Percentiles rank a stretch among this genome's conserved stretches.
Evolutionary conservation across 2,329 filamentous ascomycete genomes (phyloP).

Genomic region (Endoconidiophora laricicola): DNA sequence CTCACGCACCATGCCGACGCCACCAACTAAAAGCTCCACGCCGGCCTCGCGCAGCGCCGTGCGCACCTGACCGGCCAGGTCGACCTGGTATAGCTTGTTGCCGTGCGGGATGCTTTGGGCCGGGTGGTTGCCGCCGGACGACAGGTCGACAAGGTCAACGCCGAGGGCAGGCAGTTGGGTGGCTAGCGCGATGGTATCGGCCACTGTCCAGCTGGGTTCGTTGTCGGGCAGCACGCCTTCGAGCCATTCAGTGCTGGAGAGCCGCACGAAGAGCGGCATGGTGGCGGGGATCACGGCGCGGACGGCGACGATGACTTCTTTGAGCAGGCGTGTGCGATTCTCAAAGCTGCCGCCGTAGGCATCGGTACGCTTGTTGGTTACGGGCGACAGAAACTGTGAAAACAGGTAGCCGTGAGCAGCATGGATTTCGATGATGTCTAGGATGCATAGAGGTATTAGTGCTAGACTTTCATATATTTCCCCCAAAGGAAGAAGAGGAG

Average conservation of each 20-base stretch:
- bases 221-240: slow-evolving; percentile 25
- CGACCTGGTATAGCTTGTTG: slow-evolving; percentile 55
- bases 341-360: slow-evolving; percentile 48
- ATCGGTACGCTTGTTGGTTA: slow-evolving; percentile 44
- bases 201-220: slow-evolving; percentile 43
- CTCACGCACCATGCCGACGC: slow-evolving; percentile 58
- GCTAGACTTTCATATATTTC: background rate
- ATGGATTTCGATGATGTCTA: slow-evolving; percentile 55
- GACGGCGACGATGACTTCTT: slow-evolving; percentile 35
- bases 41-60: slow-evolving; percentile 37
- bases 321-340: slow-evolving; percentile 45
- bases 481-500: slow-evolving; percentile 6
- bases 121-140: slow-evolving; percentile 53
- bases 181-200: slow-evolving; percentile 37
- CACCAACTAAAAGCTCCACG: slow-evolving; percentile 44
- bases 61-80: slow-evolving; percentile 56
- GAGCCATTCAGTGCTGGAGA: slow-evolving; percentile 49
- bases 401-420: slow-evolving; percentile 51
- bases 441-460: background rate
- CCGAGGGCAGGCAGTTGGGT: slow-evolving; percentile 53
- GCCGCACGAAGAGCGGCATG: slow-evolving; percentile 41
- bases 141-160: slow-evolving; percentile 72
- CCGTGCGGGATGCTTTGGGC: slow-evolving; percentile 42
- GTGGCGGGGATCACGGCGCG: slow-evolving; percentile 33
- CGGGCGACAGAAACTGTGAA: slow-evolving; percentile 45